Evolutionary conservation across 805 yeast genomes (phyloP).

Genomic region (Metschnikowia colocasiae): DNA sequence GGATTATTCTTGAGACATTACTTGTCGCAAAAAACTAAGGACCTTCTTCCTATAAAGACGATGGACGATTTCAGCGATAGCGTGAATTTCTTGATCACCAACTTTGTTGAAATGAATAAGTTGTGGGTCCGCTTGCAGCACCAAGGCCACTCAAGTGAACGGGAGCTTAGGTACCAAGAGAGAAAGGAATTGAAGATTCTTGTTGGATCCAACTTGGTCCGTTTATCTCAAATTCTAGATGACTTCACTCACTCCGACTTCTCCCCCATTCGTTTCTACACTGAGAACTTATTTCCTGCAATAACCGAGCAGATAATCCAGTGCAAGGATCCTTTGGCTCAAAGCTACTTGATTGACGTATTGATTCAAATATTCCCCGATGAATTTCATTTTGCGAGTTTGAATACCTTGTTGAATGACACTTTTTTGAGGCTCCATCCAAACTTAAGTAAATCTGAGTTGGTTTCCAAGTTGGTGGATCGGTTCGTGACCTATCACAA

Average conservation of each 20-base stretch:
- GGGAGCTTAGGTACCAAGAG: constrained; percentile 68
- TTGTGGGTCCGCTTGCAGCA: constrained; percentile 96
- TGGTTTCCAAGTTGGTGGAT: constrained; percentile 67
- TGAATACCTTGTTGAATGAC: constrained; percentile 57
- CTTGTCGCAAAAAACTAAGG: constrained; percentile 77
- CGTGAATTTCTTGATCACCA: constrained; percentile 73
- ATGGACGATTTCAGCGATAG: constrained; percentile 54
- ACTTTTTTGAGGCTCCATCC: constrained; percentile 69
- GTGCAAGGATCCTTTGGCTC: constrained; percentile 89
- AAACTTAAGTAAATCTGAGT: constrained; percentile 59
- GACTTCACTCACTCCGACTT: constrained; percentile 50
- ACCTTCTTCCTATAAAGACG: constrained; percentile 46
- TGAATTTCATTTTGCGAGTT: constrained; percentile 75
- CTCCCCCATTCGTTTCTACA: constrained; percentile 31
- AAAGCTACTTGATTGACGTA: constrained; percentile 86
- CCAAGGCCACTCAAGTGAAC: constrained; percentile 87
- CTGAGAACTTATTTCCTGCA: constrained; percentile 63
- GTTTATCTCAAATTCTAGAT: constrained; percentile 80
- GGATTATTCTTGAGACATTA: constrained; percentile 90
- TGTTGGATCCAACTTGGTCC: constrained; percentile 88
- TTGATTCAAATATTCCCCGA: constrained; percentile 93
- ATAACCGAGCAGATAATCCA: constrained; percentile 87
- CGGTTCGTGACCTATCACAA: constrained; percentile 55
- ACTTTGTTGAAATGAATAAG: constrained; percentile 96
- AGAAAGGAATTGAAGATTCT: constrained; percentile 85